Evolutionary conservation across 169 alveolate species (phyloP).

Genomic region (Plasmodium vinckei): DNA sequence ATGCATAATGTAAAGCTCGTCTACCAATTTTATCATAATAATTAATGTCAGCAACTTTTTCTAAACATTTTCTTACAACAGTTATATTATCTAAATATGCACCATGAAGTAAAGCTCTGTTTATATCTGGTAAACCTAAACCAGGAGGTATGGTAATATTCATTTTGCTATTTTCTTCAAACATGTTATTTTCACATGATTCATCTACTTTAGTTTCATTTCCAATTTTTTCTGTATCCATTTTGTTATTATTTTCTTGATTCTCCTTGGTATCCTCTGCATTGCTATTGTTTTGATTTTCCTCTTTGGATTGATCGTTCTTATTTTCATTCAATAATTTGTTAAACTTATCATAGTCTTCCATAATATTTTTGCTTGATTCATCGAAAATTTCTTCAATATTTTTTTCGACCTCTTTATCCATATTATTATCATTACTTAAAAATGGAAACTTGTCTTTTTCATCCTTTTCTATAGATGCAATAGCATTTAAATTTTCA

Average conservation of each 20-base stretch:
- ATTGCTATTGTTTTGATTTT: background rate
- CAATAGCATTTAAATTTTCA: constrained; percentile 37
- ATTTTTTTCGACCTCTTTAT: background rate
- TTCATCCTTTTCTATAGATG: constrained; percentile 28
- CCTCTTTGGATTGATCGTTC: background rate
- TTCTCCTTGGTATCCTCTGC: background rate
- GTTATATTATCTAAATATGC: constrained; percentile 88
- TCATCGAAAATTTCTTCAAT: constrained; percentile 24
- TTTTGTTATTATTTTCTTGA: background rate
- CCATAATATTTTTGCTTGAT: constrained; percentile 15
- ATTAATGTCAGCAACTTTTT: constrained; percentile 79
- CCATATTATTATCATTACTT: constrained; percentile 5
- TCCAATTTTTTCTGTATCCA: background rate
- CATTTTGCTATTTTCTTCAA: constrained; percentile 20
- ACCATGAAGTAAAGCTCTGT: constrained; percentile 80
- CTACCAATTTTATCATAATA: constrained; percentile 90
- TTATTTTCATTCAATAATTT: background rate
- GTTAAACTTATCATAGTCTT: constrained; percentile 25
- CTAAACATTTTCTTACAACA: constrained; percentile 77
- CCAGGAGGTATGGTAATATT: constrained; percentile 56
- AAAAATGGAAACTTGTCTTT: constrained; percentile 20
- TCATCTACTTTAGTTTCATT: background rate
- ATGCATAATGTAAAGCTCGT: constrained; percentile 89
- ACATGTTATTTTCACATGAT: constrained; percentile 14
- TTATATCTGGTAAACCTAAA: constrained; percentile 75